phyloP scores from a whole-genome alignment of 495 filamentous ascomycete genomes.

The Penicillium maclennaniae region DNA sequence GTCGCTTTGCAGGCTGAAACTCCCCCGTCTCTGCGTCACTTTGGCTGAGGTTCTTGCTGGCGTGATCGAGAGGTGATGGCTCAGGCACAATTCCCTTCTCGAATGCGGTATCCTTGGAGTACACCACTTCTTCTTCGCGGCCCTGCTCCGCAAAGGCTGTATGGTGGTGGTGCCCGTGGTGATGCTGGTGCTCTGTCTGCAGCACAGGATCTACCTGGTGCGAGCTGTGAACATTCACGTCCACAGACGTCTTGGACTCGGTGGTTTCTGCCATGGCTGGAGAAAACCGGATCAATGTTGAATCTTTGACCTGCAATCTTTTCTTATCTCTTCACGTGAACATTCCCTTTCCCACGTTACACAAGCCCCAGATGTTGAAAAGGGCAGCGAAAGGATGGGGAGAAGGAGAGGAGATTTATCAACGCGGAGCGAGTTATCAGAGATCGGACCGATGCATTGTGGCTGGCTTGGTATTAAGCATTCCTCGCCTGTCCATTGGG shows the following conservation, averaged over 20 bases:
- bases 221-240: background rate
- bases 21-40: constrained; percentile 30
- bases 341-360: background rate
- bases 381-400: background rate
- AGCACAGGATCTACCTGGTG: constrained; percentile 16
- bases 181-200: constrained; percentile 38
- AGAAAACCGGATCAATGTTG: background rate
- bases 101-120: constrained; percentile 39
- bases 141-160: constrained; percentile 39
- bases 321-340: background rate
- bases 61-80: constrained; percentile 37
- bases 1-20: constrained; percentile 16
- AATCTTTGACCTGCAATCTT: background rate
- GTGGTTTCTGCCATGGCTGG: constrained; percentile 1
- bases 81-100: constrained; percentile 46
- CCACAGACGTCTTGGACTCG: background rate
- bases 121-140: constrained; percentile 44
- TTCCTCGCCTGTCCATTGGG: background rate
- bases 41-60: constrained; percentile 33
- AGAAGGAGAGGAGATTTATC: background rate
- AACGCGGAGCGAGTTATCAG: constrained; percentile 3
- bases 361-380: background rate
- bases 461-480: constrained; percentile 9
- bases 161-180: constrained; percentile 52
- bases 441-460: constrained; percentile 1